Evolutionary conservation across 176 grass and related monocot species (phyloP), one percentile per base, ranked within the genome.

Genomic region (Cenchrus fungigraminus): DNA sequence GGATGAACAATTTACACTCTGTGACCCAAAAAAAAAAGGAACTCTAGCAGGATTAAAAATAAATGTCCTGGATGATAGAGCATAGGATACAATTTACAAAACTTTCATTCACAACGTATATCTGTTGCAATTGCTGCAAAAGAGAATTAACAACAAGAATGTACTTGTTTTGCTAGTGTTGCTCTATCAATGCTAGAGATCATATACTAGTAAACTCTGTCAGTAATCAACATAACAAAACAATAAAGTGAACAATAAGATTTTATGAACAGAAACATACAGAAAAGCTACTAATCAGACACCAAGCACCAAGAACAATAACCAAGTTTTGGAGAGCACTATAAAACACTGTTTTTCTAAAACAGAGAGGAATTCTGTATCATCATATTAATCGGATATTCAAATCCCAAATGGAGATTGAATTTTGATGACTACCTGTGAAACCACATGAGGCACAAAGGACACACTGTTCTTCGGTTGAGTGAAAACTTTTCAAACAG

Each of bases 381-480:
- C 2, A 8, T 22, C 71, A 43, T 19, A 11, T 50, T 82, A 71
- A 31, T 47, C 9, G 15, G 19, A 70, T 66, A 74, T 67, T 6
- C 9, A 6, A 34, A 61, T 49, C 22, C 40, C 17, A 54, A 17
- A 68, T 53, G 49, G 68, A 77, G 50, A 85, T 28, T 32, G 16
- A 51, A 51, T 17, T 56, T 74, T 47, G 3, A n/a, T 53, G 56
- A 43, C 19, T 74, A 68, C 42, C 53, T 70, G 42, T 65, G 20
- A 42, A 82, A 68, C 51, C 3, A 60, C 43, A 64, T 9, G 19
- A 65, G n/a, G 45, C 56, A 72, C 52, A 25, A 52, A 64, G 14
- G 65, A 46, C 43, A 52, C 2, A 68, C 52, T 81, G 34, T 55
- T 69, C 34, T 73, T 84, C 81, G 58, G 59, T 65, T 89, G 40